Conservation (phyloP, 169 alveolate genomes). For the Plasmodium cynomolgi region DNA sequence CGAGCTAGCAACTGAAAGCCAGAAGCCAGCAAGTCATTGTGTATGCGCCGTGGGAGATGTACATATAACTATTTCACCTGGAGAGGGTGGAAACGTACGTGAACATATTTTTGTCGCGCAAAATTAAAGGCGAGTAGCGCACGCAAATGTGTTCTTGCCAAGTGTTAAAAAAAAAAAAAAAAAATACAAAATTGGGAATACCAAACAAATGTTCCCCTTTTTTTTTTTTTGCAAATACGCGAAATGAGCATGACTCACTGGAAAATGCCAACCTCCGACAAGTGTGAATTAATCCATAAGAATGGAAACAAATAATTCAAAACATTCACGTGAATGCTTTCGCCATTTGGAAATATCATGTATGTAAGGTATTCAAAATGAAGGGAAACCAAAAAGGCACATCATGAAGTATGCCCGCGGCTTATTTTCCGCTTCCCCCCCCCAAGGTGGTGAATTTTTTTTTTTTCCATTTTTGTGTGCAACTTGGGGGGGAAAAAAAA, state of each 20-base stretch:
- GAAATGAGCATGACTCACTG: not conserved
- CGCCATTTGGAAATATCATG: not conserved
- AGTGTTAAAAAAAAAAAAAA: not conserved
- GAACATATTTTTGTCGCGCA: not conserved
- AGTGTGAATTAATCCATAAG: not conserved
- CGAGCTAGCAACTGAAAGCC: not conserved
- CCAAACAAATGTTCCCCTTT: constrained; percentile 2
- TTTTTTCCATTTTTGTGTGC: not conserved
- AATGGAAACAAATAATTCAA: not conserved
- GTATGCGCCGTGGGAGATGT: not conserved
- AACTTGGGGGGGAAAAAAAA: not conserved
- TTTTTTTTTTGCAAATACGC: constrained; percentile 7
- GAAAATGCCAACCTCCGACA: not conserved
- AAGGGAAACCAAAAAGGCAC: not conserved
- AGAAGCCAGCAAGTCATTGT: not conserved
- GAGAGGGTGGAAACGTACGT: not conserved
- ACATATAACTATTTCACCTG: not conserved
- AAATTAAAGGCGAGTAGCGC: not conserved
- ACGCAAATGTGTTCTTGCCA: not conserved
- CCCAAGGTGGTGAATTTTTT: not conserved
- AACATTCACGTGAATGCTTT: not conserved
- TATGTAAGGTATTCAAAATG: not conserved
- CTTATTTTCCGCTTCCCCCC: constrained; percentile 23
- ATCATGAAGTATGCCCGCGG: not conserved
- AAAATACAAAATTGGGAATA: not conserved